Percentiles rank a stretch among this genome's conserved stretches.
These are phyloP conservation scores for Fonsecaea pedrosoi DNA, from an alignment of 2,329 filamentous ascomycete genomes.

Conservation along the genomic window DNA sequence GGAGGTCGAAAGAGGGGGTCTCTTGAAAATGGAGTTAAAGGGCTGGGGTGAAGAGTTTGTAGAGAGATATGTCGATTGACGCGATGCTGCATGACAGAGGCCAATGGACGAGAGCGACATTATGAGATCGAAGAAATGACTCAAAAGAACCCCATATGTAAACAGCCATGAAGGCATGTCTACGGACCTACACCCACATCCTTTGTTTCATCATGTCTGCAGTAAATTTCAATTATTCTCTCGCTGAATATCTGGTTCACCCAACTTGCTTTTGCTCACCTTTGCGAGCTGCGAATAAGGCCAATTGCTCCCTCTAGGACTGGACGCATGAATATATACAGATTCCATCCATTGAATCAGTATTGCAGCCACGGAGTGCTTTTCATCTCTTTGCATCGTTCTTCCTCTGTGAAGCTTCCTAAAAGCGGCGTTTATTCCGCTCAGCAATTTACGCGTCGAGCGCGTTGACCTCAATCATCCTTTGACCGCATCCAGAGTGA, in stretches of 20 bases:
- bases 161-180: neutral
- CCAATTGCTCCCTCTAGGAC: neutral
- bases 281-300: neutral
- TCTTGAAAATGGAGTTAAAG: conserved; percentile 12
- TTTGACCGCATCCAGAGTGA: neutral
- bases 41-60: conserved; percentile 20
- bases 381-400: too few relatives aligned
- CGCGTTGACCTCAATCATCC: conserved; percentile 1
- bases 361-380: too few relatives aligned
- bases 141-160: neutral
- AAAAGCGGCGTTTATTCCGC: conserved; percentile 2
- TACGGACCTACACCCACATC: neutral
- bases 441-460: conserved; percentile 13
- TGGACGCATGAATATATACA: neutral
- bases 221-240: neutral
- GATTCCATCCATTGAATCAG: too few relatives aligned
- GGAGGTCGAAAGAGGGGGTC: conserved; percentile 15
- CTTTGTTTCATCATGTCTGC: neutral
- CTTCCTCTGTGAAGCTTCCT: neutral
- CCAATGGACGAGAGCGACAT: neutral
- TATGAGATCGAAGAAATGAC: neutral
- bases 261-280: neutral
- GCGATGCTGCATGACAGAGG: neutral
- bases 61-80: conserved; percentile 7
- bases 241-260: neutral